Base-by-base conservation (phyloP, 2,329 filamentous ascomycete species). In the Balansia obtecta region DNA sequence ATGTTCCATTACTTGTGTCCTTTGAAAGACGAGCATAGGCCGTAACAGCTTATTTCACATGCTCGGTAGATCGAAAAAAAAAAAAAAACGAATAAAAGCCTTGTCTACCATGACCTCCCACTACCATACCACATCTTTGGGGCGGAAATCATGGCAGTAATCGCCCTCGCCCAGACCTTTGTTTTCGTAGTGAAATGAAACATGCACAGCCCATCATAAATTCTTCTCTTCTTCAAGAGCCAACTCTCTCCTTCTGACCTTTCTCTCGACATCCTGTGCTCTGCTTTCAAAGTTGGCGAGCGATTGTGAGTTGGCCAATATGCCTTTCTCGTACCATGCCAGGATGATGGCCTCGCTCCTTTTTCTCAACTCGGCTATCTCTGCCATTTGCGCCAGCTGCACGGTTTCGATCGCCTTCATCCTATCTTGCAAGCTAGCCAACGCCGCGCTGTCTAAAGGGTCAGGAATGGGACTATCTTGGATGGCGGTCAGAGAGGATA, bases 281-380 rank as follows among this genome's bases (percentile, higher is more conserved):
- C 85, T 73, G 34, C 77, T 74, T 66, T 94, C 85, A 61, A 84
- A 80, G 48, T 84, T 80, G 20, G 83, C 84, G 69, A 88, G 83
- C 52, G 77, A 76, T 57, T 81, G 77, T 0, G 83, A 83, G 57
- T 79, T 80, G 11, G 76, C 75, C 45, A 95, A 69, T 42, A 93
- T 73, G 3, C 81, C 79, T 22, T 79, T 70, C 63, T 89, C 82
- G 65, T 91, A 89, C 84, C 88, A 94, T 37, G 72, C 67, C 56
- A 83, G 76, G 52, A 88, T 67, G 22, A 77, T 69, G 54, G 65
- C 64, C 65, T 81, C 86, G 68, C 77, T 90, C 56, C 74, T 75
- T 54, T 68, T 75, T 62, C 80, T 75, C 61, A 85, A 73, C 63
- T 77, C 77, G 20, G 76, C 77, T 54, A 86, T 77, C 63, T 84